Conservation (phyloP, 2,329 filamentous ascomycete species). For the Cryoendolithus antarcticus region DNA sequence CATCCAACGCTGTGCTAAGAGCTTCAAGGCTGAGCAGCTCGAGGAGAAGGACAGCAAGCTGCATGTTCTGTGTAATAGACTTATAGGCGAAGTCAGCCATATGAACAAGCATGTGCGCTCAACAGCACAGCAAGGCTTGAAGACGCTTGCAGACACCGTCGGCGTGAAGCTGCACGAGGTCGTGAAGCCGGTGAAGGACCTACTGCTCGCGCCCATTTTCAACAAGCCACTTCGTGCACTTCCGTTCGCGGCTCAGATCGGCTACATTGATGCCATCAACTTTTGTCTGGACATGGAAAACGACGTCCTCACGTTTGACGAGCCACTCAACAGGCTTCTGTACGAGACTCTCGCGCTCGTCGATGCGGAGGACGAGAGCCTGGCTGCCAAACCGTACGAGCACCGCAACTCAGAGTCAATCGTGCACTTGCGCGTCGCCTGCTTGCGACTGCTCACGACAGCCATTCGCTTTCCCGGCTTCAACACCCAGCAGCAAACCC, state of each 20-base stretch:
- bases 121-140: conserved; percentile 69
- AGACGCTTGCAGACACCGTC: conserved; percentile 67
- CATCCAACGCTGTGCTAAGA: conserved; percentile 66
- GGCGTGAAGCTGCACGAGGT: conserved; percentile 75
- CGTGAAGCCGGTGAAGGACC: conserved; percentile 78
- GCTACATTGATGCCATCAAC: conserved; percentile 94
- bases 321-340: conserved; percentile 75
- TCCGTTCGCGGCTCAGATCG: conserved; percentile 90
- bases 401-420: conserved; percentile 94
- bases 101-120: conserved; percentile 93
- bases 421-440: conserved; percentile 79
- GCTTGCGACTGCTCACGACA: conserved; percentile 82
- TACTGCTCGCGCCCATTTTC: conserved; percentile 82
- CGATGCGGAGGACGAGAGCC: conserved; percentile 83
- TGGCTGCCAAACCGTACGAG: conserved; percentile 86
- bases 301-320: conserved; percentile 83
- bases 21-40: conserved; percentile 69
- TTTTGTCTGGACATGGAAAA: conserved; percentile 85
- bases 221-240: conserved; percentile 86
- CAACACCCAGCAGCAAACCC: conserved; percentile 47
- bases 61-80: conserved; percentile 65
- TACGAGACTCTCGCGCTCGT: conserved; percentile 89
- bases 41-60: conserved; percentile 54
- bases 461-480: conserved; percentile 92
- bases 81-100: conserved; percentile 81